Evolutionary conservation across 2,329 filamentous ascomycete species (phyloP), one percentile per base, ranked within the genome.

Genomic region (Simplicillium sp.): DNA sequence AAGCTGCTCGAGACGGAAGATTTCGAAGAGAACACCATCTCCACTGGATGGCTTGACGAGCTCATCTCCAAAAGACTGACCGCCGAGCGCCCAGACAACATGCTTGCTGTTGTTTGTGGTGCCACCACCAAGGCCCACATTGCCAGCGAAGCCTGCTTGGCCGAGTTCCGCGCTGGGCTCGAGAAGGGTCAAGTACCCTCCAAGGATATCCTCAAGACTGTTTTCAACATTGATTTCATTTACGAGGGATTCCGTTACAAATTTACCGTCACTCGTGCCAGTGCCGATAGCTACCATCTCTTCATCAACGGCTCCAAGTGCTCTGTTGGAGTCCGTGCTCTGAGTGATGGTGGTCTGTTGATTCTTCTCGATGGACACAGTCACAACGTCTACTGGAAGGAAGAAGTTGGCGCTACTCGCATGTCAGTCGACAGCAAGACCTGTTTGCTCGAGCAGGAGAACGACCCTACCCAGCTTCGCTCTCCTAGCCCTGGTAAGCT

Each of bases 331-430:
- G 85, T 98, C 41, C 85, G 92, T 53, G 84, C 89, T 38, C 78
- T 98, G 49, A 88, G 87, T 49, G 92, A 98, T 54, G 92, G 92
- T 61, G 92, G 92, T 61, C 77, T 98, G 11, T 75, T 98, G 42
- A 80, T 98, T 48, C 77, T 98, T 15, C 79, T 98, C 34, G 82
- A 84, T 55, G 92, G 92, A 46, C 87, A 87, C 63, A 94, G 87
- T 53, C 92, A 98, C 80, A 98, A 92, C 58, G 82, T 97, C 46
- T 98, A 98, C 79, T 98, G 92, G 92, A 97, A 97, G 68, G 92
- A 98, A 59, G 92, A 98, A 63, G 87, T 94, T 36, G 89, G 89
- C 43, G 92, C 90, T 31, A 96, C 92, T 39, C 89, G 92, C 61
- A 68, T 98, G 52, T 96, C 89, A 25, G 89, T 98, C 17, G 92